Evolutionary conservation across 2,329 filamentous ascomycete genomes (phyloP).

Genomic region (Dothidotthia symphoricarpi): DNA sequence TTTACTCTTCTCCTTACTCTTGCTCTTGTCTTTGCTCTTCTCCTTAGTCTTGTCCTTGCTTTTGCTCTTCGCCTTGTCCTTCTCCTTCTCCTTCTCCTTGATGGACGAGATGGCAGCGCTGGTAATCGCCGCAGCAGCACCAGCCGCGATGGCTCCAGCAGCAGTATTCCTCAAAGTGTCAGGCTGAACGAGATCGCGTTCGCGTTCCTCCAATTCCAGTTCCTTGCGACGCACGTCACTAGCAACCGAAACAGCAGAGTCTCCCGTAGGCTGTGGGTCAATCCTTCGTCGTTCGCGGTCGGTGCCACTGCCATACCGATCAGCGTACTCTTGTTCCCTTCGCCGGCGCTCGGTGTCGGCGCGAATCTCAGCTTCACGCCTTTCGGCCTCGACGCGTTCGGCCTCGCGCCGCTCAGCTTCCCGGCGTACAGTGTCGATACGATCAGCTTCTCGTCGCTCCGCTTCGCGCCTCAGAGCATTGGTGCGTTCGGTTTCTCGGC

Average conservation of each 20-base stretch:
- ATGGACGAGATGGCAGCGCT: constrained; percentile 33
- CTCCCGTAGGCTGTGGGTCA: constrained; percentile 32
- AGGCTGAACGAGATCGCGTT: constrained; percentile 33
- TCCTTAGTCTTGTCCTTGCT: too few relatives aligned
- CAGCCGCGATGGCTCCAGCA: constrained; percentile 37
- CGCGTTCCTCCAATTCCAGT: constrained; percentile 35
- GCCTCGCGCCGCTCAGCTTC: constrained; percentile 32
- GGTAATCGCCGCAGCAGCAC: constrained; percentile 34
- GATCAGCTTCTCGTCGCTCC: constrained; percentile 25
- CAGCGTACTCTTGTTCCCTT: constrained; percentile 24
- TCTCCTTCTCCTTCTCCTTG: constrained; percentile 20
- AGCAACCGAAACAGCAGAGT: constrained; percentile 30
- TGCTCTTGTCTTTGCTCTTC: constrained; percentile 10
- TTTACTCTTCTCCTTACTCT: constrained; percentile 11
- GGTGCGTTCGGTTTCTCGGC: constrained; percentile 14
- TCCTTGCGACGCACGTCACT: constrained; percentile 37
- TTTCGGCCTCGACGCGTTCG: constrained; percentile 24
- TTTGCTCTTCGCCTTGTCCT: constrained; percentile 11
- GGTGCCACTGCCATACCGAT: constrained; percentile 22
- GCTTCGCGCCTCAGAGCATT: constrained; percentile 21
- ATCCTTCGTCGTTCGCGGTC: constrained; percentile 24
- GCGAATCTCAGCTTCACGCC: constrained; percentile 32
- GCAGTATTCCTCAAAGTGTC: constrained; percentile 41
- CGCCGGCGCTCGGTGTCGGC: constrained; percentile 27
- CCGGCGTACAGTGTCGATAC: constrained; percentile 22